Conservation (phyloP, 805 yeast genomes). For the Metschnikowia bowlesiae region DNA sequence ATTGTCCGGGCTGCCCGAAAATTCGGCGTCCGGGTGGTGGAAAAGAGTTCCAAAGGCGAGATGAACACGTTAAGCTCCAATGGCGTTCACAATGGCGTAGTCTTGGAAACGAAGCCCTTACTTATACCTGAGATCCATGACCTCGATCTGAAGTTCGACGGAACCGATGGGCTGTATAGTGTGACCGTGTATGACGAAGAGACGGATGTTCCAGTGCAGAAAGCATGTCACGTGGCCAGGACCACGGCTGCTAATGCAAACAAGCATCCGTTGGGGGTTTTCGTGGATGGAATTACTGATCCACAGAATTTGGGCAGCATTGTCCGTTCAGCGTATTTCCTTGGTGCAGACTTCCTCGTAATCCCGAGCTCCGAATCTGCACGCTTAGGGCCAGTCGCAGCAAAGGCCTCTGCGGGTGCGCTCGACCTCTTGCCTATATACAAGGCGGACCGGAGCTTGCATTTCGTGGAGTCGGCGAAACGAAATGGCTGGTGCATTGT, state of each 20-base stretch:
- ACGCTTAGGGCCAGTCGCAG: constrained; percentile 68
- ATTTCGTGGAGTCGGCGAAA: constrained; percentile 54
- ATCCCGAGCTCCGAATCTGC: constrained; percentile 70
- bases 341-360: constrained; percentile 78
- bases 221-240: constrained; percentile 17
- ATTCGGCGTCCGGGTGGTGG: constrained; percentile 34
- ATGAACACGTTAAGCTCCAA: constrained; percentile 57
- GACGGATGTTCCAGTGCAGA: neutral
- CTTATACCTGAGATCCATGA: constrained; percentile 24
- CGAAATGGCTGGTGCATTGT: constrained; percentile 68
- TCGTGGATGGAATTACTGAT: constrained; percentile 74
- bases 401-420: constrained; percentile 83
- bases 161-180: constrained; percentile 16
- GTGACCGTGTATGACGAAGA: constrained; percentile 14
- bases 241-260: constrained; percentile 12
- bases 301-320: constrained; percentile 88
- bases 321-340: constrained; percentile 69
- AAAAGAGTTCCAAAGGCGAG: constrained; percentile 43
- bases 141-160: constrained; percentile 24
- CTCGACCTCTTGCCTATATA: constrained; percentile 66
- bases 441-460: constrained; percentile 52
- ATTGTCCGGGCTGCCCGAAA: constrained; percentile 47
- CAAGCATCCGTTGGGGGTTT: constrained; percentile 61
- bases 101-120: constrained; percentile 60
- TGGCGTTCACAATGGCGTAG: constrained; percentile 79